Conservation (phyloP, 345 rosid genomes). For the Zanthoxylum bungeanum region DNA sequence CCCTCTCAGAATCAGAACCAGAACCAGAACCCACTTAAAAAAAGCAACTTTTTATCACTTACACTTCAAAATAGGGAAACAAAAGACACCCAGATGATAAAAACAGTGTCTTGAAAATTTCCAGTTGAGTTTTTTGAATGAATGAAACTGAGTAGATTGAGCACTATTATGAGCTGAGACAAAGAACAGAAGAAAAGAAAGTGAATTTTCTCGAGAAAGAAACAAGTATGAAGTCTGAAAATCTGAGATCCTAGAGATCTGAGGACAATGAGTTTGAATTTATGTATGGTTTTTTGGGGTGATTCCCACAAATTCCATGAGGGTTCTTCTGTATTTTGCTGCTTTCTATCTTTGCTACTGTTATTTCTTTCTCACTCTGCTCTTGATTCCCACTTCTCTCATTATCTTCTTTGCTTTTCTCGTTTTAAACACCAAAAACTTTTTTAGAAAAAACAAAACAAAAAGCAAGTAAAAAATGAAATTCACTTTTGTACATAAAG, state of each 20-base stretch:
- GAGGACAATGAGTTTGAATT: constrained; percentile 32
- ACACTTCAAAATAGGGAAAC: constrained; percentile 8
- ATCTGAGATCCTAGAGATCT: constrained; percentile 94
- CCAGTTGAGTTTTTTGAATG: constrained; percentile 22
- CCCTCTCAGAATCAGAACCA: constrained; percentile 32
- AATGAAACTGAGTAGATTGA: constrained; percentile 33
- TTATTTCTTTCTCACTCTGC: constrained; percentile 9
- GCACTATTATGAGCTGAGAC: constrained; percentile 23
- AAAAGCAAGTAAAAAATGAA: neutral
- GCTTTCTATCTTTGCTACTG: constrained; percentile 17
- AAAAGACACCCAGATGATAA: constrained; percentile 35
- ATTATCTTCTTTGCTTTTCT: constrained; percentile 25
- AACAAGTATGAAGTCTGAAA: constrained; percentile 40
- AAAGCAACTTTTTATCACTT: constrained; percentile 14
- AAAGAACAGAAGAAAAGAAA: constrained; percentile 15
- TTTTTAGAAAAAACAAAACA: neutral
- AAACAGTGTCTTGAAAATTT: constrained; percentile 24
- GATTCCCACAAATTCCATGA: constrained; percentile 48
- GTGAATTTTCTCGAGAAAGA: constrained; percentile 53
- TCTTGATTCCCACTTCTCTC: constrained; percentile 28
- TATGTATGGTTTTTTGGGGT: constrained; percentile 19
- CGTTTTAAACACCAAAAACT: constrained; percentile 1
- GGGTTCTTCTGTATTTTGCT: constrained; percentile 17
- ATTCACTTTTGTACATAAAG: constrained; percentile 14
- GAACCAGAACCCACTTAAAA: constrained; percentile 24